Evolutionary conservation across 495 filamentous ascomycete genomes (phyloP), one percentile per base, ranked within the genome.

Genomic region (Talaromyces thailandensis): DNA sequence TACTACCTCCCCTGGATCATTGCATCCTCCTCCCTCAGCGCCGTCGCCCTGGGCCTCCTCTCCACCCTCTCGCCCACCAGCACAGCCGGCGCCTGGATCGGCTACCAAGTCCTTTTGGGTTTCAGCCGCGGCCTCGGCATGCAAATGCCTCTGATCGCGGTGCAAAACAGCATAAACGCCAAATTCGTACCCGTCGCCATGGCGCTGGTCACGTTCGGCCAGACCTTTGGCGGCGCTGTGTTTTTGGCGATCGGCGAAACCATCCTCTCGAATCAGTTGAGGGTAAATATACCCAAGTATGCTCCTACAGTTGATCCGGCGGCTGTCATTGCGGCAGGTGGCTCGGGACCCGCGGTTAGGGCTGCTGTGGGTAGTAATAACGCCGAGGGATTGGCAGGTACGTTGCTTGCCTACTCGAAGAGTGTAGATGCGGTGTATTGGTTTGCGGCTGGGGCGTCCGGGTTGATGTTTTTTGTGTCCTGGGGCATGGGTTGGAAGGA

Each of bases 201-300:
- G 65, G 71, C 82, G 3, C 68, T 64, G 3, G n/a, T 64, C 5
- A 11, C 56, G 6, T 88, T 88, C 67, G 67, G 75, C 45, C 84
- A 88, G 67, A 85, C 80, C 1, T 74, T 91, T 6, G 85, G 84
- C 40, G 86, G 83, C n/a, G 81, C 86, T 0, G 68, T 90, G 4
- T 89, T 87, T 68, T 79, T 92, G 24, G 80, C 80, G 1, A 80
- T 90, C 9, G 85, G 76, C 24, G 81, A 91, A 65, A 88, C 83
- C 56, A 78, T 91, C 62, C 88, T 93, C 65, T 76, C 77, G 37
- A 87, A 87, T 68, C 76, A 79, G 40, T 79, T 92, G 8, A 67
- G 82, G 9, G 64, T 72, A 21, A 75, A 82, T 21, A 74, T 91
- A 4, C 68, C 66, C 0, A 64, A 66, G 21, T 69, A 69, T 40